Evolutionary conservation across 140 eudicot genomes (phyloP).

Genomic region (Ambrosia hybrid): DNA sequence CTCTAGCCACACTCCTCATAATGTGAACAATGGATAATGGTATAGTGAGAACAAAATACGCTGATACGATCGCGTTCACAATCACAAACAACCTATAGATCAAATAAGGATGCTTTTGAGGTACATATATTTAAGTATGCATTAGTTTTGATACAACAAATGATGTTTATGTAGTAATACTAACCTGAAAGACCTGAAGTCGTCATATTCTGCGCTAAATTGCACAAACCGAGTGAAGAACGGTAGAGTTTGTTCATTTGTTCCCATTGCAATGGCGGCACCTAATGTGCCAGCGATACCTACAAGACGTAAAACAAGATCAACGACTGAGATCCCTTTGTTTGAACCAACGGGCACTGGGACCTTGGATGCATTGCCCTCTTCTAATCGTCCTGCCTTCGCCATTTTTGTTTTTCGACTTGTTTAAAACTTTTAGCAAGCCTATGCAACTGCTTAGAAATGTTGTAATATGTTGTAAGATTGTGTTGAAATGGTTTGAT

Average conservation of each 20-base stretch:
- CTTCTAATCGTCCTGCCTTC: slow-evolving; percentile 44
- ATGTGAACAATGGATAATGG: slow-evolving; percentile 43
- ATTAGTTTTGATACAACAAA: not conserved
- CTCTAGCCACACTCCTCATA: slow-evolving; percentile 40
- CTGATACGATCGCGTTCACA: slow-evolving; percentile 52
- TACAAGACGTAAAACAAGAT: slow-evolving; percentile 50
- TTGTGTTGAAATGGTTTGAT: slow-evolving; percentile 24
- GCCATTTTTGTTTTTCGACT: slow-evolving; percentile 20
- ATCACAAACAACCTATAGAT: slow-evolving; percentile 61
- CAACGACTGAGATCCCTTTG: slow-evolving; percentile 45
- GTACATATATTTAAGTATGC: not conserved
- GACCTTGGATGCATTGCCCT: slow-evolving; percentile 38
- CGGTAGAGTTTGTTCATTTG: slow-evolving; percentile 52
- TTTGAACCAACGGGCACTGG: slow-evolving; percentile 34
- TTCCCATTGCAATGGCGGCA: slow-evolving; percentile 71
- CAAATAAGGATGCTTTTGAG: not conserved
- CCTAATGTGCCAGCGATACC: slow-evolving; percentile 55
- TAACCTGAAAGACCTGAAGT: slow-evolving; percentile 59
- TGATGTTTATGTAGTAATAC: not conserved
- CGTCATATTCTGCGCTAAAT: slow-evolving; percentile 42
- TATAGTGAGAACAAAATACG: slow-evolving; percentile 60
- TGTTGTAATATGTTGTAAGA: slow-evolving; percentile 2
- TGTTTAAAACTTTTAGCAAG: not conserved
- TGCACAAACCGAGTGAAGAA: slow-evolving; percentile 48
- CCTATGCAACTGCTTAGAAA: slow-evolving; percentile 5